These are phyloP conservation scores for Oldenlandia corymbosa DNA, from an alignment of 257 asterid species.

Conservation along the genomic window DNA sequence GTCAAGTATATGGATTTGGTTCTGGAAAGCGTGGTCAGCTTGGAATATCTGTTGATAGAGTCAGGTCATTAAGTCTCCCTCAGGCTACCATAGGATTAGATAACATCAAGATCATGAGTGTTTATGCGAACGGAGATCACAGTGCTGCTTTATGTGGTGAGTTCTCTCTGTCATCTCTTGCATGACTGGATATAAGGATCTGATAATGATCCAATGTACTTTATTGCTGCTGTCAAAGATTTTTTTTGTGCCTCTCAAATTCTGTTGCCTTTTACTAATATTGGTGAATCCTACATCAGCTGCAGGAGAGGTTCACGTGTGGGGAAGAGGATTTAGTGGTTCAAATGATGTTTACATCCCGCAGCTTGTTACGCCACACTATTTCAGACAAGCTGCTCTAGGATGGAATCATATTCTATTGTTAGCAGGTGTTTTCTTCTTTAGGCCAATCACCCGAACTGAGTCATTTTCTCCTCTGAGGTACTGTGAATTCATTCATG, in stretches of 20 bases:
- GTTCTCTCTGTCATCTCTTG: background rate
- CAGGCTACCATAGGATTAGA: slow-evolving; percentile 53
- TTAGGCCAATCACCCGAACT: background rate
- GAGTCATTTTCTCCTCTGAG: background rate
- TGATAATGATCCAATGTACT: background rate
- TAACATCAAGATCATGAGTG: slow-evolving; percentile 27
- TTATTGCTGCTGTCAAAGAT: background rate
- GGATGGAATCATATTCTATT: slow-evolving; percentile 92
- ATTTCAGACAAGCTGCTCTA: slow-evolving; percentile 47
- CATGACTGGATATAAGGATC: too few species aligned
- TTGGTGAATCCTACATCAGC: slow-evolving; percentile 28
- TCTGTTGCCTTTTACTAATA: slow-evolving; percentile 3
- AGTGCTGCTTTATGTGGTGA: slow-evolving; percentile 82
- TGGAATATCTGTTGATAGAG: slow-evolving; percentile 57
- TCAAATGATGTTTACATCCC: slow-evolving; percentile 48
- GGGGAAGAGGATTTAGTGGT: slow-evolving; percentile 83
- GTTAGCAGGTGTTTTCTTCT: slow-evolving; percentile 39
- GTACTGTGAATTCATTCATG: too few species aligned
- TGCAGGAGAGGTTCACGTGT: slow-evolving; percentile 52
- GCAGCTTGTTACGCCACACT: slow-evolving; percentile 18
- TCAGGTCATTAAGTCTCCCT: slow-evolving; percentile 51
- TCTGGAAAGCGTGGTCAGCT: slow-evolving; percentile 89
- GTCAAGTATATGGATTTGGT: slow-evolving; percentile 70
- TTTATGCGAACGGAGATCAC: slow-evolving; percentile 89
- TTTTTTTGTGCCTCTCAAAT: background rate